Conservation (phyloP, 768 basidiomycete species). For the Suillus tomentosus region DNA sequence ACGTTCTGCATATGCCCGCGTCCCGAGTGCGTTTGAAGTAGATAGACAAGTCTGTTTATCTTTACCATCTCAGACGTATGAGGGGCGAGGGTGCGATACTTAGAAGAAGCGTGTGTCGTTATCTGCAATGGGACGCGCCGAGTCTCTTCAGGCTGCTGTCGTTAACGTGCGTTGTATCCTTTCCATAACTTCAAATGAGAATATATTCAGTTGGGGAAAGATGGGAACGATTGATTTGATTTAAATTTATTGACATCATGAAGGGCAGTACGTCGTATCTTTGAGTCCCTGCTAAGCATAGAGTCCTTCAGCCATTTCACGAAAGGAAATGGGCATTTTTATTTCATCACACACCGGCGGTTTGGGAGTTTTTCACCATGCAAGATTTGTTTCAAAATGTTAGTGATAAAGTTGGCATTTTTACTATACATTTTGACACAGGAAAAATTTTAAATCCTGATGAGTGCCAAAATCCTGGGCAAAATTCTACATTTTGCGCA, state of each 20-base stretch:
- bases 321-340: no score
- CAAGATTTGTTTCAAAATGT: conserved; percentile 4
- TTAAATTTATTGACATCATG: no score
- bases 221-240: no score
- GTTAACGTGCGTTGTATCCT: background rate
- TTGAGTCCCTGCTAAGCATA: no score
- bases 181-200: background rate
- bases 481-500: background rate
- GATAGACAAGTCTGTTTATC: no score
- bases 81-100: background rate
- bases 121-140: background rate
- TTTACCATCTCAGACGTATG: background rate
- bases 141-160: background rate
- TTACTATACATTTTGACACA: background rate
- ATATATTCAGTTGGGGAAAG: no score
- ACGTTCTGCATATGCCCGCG: background rate
- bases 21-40: background rate
- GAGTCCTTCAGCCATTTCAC: no score
- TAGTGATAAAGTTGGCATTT: background rate
- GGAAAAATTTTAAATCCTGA: background rate
- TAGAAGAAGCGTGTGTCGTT: background rate
- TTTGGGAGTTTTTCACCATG: no score
- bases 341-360: no score
- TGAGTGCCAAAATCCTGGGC: background rate
- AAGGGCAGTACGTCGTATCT: no score